Base-by-base conservation (phyloP, 1,139 yeast genomes). In the Debaryomyces robertsiae region DNA sequence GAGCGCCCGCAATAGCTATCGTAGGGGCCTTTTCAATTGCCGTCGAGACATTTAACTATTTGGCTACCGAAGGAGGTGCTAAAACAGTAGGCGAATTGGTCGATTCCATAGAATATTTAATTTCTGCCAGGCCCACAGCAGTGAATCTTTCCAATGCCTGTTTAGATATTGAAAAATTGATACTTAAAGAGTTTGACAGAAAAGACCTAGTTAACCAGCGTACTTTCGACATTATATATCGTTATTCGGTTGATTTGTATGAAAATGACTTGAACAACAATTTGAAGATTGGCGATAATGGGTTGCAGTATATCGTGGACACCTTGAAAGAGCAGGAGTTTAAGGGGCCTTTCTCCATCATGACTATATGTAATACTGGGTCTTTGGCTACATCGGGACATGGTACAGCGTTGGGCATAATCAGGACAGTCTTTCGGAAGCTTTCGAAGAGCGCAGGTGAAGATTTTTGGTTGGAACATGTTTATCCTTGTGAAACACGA, bases 1-100 rank as follows among this genome's bases (percentile, higher is more conserved):
- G 98, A 16, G 98, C 98, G 0, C 98, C 98, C 0, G 98, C 98
- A 2, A 93, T 93, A 57, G 98, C 98, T 44, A 87, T 93, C 43
- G 97, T 93, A 3, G 98, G 96, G 9, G 82, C 91, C 1, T 75
- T 90, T 45, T 78, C 96, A 1, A 76, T 91, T n/a, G 83, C 88
- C 1, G 82, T 86, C 11, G 96, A 91, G 48, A 63, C 82, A 7
- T 47, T 63, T 29, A 55, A 57, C 28, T 42, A 51, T 29, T 42
- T 65, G 22, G 28, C 53, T 13, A 9, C 25, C 2, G 36, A 33
- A 4, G 42, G 37, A 1, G 41, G 45, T 0, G 41, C 42, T 4
- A 63, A 64, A 44, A 42, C 55, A 0, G 62, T 67, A 3, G 46
- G 39, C n/a, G 52, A 63, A 11, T 64, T 84, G 41, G 30, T 59